A percentile compares a stretch with the other conserved stretches of the same genome.
phyloP scores from a whole-genome alignment of 805 yeast genomes.

The Ogataea henricii region DNA sequence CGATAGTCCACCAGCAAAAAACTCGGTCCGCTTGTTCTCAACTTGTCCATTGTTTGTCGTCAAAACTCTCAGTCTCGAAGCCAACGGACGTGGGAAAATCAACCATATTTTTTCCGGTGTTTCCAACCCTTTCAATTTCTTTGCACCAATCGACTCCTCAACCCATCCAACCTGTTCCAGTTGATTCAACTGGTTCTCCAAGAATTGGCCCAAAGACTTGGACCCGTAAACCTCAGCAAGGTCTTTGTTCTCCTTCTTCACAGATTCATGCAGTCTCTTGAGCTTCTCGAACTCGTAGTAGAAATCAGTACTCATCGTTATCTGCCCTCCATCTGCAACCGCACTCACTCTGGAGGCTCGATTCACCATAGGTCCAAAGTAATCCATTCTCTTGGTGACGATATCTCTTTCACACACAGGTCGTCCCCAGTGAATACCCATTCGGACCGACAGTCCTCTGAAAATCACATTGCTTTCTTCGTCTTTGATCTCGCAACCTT shows the following conservation, averaged over 20 bases:
- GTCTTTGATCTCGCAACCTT: constrained; percentile 80
- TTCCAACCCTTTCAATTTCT: constrained; percentile 90
- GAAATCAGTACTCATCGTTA: constrained; percentile 82
- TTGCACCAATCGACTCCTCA: constrained; percentile 75
- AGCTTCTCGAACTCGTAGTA: constrained; percentile 68
- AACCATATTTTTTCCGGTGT: constrained; percentile 85
- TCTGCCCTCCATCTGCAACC: constrained; percentile 98
- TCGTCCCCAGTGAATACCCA: constrained; percentile 98
- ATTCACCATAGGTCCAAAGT: constrained; percentile 98
- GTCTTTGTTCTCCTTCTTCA: constrained; percentile 34
- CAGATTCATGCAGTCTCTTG: constrained; percentile 47
- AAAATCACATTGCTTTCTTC: constrained; percentile 58
- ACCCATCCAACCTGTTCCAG: constrained; percentile 71
- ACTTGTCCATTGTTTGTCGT: constrained; percentile 36
- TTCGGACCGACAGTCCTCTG: constrained; percentile 90
- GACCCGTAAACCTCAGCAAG: constrained; percentile 47
- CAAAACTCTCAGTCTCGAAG: constrained; percentile 54
- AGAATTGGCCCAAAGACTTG: constrained; percentile 35
- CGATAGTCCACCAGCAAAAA: constrained; percentile 33
- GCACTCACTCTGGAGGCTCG: constrained; percentile 91
- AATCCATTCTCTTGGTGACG: constrained; percentile 96
- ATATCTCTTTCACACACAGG: constrained; percentile 96
- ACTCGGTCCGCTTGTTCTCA: constrained; percentile 27
- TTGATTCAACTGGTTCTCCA: constrained; percentile 65
- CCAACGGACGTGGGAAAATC: constrained; percentile 67